These are phyloP conservation scores for Gymnopus androsaceus DNA, from an alignment of 1,284 basidiomycete species.

Conservation along the genomic window DNA sequence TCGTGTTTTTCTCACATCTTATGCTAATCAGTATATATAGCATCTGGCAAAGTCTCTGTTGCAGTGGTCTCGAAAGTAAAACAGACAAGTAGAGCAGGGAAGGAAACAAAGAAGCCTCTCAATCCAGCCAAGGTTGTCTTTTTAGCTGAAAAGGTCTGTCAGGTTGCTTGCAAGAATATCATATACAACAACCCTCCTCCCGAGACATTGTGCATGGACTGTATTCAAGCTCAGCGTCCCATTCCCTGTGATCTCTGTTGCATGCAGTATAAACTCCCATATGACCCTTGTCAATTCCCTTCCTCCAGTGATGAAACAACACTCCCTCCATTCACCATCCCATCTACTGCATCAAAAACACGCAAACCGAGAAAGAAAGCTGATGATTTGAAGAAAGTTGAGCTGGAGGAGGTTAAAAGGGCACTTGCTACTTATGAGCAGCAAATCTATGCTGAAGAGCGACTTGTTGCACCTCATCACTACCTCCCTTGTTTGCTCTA, in stretches of 20 bases:
- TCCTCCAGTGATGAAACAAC: not conserved
- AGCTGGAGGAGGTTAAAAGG: not conserved
- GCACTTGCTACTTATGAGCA: not conserved
- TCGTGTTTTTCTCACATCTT: too few relatives aligned
- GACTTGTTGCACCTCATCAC: too few relatives aligned
- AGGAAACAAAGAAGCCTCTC: not conserved
- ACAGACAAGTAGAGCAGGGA: not conserved
- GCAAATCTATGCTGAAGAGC: not conserved
- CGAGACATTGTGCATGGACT: not conserved
- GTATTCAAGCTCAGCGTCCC: not conserved
- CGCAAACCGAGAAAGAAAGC: not conserved
- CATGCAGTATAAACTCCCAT: not conserved
- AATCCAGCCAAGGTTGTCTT: not conserved
- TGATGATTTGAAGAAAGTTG: not conserved
- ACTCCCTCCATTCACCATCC: not conserved
- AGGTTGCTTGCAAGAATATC: not conserved
- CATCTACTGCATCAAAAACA: not conserved
- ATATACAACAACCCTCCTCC: constrained; percentile 13
- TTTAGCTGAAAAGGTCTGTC: not conserved
- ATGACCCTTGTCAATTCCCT: not conserved
- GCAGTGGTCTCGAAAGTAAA: too few relatives aligned
- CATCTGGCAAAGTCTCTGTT: too few relatives aligned
- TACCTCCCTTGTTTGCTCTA: not conserved
- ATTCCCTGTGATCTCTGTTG: constrained; percentile 10
- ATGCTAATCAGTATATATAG: too few relatives aligned